Conservation (phyloP, 148 eudicot species). For the Diospyros lotus region DNA sequence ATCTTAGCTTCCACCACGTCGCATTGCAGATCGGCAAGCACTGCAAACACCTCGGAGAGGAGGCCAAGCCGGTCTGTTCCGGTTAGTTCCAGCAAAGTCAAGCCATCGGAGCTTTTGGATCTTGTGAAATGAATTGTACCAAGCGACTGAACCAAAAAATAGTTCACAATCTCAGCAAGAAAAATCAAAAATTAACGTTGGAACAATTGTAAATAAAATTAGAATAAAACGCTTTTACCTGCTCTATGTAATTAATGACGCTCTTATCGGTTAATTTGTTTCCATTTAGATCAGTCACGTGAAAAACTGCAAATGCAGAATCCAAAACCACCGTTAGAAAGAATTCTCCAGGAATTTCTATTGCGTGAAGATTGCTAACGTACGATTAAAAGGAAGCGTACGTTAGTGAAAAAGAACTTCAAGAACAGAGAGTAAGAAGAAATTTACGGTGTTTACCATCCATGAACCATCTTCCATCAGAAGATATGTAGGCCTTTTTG, state of each 20-base stretch:
- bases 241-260: constrained; percentile 72
- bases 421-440: neutral
- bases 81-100: constrained; percentile 68
- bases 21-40: constrained; percentile 56
- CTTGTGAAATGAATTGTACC: constrained; percentile 50
- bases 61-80: constrained; percentile 82
- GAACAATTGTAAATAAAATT: neutral
- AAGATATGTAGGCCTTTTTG: constrained; percentile 80
- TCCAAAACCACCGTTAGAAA: neutral
- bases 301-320: constrained; percentile 60
- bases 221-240: constrained; percentile 35
- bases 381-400: neutral
- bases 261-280: constrained; percentile 72
- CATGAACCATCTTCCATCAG: constrained; percentile 98
- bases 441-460: constrained; percentile 53
- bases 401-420: neutral
- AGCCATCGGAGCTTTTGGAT: constrained; percentile 42
- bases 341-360: neutral
- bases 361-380: no score
- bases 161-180: neutral
- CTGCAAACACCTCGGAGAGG: constrained; percentile 82
- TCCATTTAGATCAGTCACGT: constrained; percentile 84
- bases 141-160: constrained; percentile 46
- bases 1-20: constrained; percentile 72
- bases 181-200: neutral